A percentile compares a stretch with the other conserved stretches of the same genome.
Conservation (phyloP, 768 basidiomycete genomes). For the Boletus fagicola region DNA sequence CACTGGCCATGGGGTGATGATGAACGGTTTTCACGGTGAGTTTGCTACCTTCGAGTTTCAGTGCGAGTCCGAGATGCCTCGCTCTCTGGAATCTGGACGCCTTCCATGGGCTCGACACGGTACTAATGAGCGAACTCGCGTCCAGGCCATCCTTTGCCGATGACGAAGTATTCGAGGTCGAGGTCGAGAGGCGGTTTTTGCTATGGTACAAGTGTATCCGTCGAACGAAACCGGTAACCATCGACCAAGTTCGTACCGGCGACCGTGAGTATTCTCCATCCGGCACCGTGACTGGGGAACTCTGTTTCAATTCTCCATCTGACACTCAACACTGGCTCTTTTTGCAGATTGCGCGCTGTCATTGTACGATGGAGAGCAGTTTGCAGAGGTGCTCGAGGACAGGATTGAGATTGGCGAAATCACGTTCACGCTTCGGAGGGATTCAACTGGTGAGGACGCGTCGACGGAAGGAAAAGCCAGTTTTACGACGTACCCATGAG, state of each 20-base stretch:
- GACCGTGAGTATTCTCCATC: slow-evolving; percentile 9
- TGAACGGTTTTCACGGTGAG: slow-evolving; percentile 17
- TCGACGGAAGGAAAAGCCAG: background rate
- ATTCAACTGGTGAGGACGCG: background rate
- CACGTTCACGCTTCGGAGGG: slow-evolving; percentile 17
- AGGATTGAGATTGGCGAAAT: slow-evolving; percentile 23
- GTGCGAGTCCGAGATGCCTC: background rate
- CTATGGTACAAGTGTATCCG: slow-evolving; percentile 26
- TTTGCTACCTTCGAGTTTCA: background rate
- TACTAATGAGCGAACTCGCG: background rate
- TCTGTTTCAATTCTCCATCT: background rate
- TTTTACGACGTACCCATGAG: background rate
- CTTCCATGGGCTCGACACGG: background rate
- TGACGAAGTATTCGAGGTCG: slow-evolving; percentile 19
- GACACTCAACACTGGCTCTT: background rate
- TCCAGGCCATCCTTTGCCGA: slow-evolving; percentile 17
- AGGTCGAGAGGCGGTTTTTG: slow-evolving; percentile 21
- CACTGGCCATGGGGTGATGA: slow-evolving; percentile 19
- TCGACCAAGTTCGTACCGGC: slow-evolving; percentile 27
- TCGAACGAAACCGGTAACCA: slow-evolving; percentile 18
- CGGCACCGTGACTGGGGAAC: background rate
- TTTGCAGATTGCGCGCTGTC: slow-evolving; percentile 24
- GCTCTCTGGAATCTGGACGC: background rate
- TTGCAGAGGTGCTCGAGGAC: slow-evolving; percentile 16
- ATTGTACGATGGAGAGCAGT: slow-evolving; percentile 15